Evolutionary conservation across 2,329 filamentous ascomycete species (phyloP).

Genomic region (Hirsutella minnesotensis): DNA sequence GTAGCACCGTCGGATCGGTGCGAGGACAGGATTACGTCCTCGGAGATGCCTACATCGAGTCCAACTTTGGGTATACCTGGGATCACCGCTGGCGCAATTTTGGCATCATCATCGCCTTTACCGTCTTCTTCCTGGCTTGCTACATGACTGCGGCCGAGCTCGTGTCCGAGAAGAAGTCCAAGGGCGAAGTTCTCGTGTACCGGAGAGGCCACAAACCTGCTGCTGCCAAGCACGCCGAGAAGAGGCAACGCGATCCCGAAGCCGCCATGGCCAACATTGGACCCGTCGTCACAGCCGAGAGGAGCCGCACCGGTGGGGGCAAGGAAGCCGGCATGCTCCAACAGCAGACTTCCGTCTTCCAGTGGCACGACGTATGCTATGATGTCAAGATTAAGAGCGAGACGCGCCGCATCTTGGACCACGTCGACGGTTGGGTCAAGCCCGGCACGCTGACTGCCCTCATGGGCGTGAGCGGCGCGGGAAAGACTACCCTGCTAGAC

Average conservation of each 20-base stretch:
- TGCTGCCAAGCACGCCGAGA: conserved; percentile 45
- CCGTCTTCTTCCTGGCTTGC: conserved; percentile 44
- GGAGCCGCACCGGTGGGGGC: conserved; percentile 20
- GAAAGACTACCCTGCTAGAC: conserved; percentile 84
- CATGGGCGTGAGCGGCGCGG: conserved; percentile 89
- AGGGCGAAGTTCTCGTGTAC: conserved; percentile 67
- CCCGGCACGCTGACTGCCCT: conserved; percentile 80
- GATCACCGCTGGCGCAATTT: conserved; percentile 59
- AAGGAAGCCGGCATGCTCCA: conserved; percentile 31
- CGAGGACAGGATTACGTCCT: conserved; percentile 38
- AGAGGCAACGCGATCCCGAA: conserved; percentile 50
- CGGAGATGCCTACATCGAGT: conserved; percentile 45
- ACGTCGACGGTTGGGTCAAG: conserved; percentile 89
- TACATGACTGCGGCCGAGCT: conserved; percentile 58
- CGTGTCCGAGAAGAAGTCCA: conserved; percentile 56
- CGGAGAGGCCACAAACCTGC: conserved; percentile 53
- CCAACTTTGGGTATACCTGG: conserved; percentile 44
- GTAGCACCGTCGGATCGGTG: conserved; percentile 45
- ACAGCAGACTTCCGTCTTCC: conserved; percentile 64
- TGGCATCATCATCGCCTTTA: conserved; percentile 56
- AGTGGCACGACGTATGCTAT: conserved; percentile 76
- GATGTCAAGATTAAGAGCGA: conserved; percentile 69
- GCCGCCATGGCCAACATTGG: conserved; percentile 37
- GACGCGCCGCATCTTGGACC: conserved; percentile 62
- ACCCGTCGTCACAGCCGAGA: conserved; percentile 33